Base-by-base conservation (phyloP, 441 rosid species). In the Adansonia madagascariensis region DNA sequence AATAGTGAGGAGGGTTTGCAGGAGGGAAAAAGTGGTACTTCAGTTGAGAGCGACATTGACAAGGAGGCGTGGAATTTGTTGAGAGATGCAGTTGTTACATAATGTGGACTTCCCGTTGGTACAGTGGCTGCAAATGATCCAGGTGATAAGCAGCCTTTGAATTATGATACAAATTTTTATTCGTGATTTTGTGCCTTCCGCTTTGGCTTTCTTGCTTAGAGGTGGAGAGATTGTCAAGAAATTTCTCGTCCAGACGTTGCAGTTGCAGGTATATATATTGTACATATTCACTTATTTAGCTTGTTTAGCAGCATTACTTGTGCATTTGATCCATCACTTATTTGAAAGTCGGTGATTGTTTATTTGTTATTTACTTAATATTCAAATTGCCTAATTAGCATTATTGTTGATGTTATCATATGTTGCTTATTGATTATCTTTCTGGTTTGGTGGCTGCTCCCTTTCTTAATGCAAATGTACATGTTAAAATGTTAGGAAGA, bases 211-310 rank as follows among this genome's bases (percentile, higher is more conserved):
- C 85, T 71, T 94, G 86, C 88, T 94, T 49, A 90, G 74, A 79
- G 98, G 98, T 76, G 97, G 92, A 53, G 95, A 92, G 70, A 92
- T 94, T 72, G 97, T 94, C 80, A 87, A 91, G 79, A 91, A 92
- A 83, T 92, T 94, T 84, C 90, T 92, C 74, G 97, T 94, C 71
- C 95, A 94, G 70, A 92, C 92, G 41, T 78, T 94, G 89, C 97
- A 92, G 77, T 81, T 94, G 84, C 98, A 94, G 98, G 98, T 92
- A 69, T 6, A 41, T 31, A 14, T 43, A 43, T 24, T 11, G 31
- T 18, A 31, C 31, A n/a, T 55, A 70, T 70, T 50, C 22, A 53
- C 22, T 64, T 5, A 24, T 17, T 56, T 56, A 8, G 5, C 8
- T 76, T 12, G 50, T 17, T 15, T 74, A 20, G 73, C 8, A 17